These are phyloP conservation scores for Xylaria venustula DNA, from an alignment of 495 filamentous ascomycete genomes.

Conservation along the genomic window DNA sequence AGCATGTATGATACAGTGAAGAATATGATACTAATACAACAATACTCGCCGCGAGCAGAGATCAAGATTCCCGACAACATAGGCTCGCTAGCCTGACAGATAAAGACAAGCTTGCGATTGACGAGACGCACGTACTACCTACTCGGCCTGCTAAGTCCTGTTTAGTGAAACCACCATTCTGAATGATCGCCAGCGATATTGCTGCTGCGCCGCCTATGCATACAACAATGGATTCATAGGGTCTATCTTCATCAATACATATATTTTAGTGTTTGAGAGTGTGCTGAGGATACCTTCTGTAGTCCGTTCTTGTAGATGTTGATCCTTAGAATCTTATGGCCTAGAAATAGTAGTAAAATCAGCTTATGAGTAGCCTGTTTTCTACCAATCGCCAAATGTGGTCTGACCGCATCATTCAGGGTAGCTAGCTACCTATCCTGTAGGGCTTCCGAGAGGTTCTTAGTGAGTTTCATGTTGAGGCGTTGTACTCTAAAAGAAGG, in stretches of 20 bases:
- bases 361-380: no score
- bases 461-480: conserved; percentile 2
- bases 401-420: background rate
- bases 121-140: background rate
- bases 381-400: background rate
- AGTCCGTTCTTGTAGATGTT: no score
- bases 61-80: background rate
- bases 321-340: background rate
- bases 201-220: background rate
- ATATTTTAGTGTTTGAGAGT: no score
- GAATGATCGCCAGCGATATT: background rate
- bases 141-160: background rate
- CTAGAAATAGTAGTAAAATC: no score
- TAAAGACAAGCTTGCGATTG: conserved; percentile 1
- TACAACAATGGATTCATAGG: no score
- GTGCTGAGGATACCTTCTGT: no score
- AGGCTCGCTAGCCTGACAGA: background rate
- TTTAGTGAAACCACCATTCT: background rate
- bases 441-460: background rate
- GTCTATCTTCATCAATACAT: no score
- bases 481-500: background rate
- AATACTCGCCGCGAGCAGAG: no score
- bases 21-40: no score
- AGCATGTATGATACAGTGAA: no score
- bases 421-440: background rate